Percentiles rank a stretch among this genome's conserved stretches.
These are phyloP conservation scores for Fusarium sp. DNA, from an alignment of 2,329 filamentous ascomycete species.

Conservation along the genomic window DNA sequence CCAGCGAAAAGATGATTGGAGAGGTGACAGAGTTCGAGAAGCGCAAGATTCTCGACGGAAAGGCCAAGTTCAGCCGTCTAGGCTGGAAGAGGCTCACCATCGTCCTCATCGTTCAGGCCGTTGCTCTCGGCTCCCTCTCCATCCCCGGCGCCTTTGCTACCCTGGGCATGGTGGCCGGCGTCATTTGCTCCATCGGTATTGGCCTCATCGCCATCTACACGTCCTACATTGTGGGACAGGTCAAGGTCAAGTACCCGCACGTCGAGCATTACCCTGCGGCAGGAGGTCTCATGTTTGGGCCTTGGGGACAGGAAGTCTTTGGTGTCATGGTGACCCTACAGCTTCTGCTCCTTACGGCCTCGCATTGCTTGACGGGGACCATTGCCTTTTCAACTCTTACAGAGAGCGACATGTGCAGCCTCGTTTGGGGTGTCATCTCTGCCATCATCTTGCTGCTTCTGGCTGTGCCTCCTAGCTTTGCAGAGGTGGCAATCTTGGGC, in stretches of 20 bases:
- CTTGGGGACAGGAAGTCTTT: conserved; percentile 67
- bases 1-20: conserved; percentile 41
- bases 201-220: conserved; percentile 57
- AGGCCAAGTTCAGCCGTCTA: conserved; percentile 40
- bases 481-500: conserved; percentile 43
- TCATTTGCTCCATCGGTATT: conserved; percentile 51
- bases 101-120: conserved; percentile 41
- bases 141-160: conserved; percentile 42
- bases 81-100: conserved; percentile 45
- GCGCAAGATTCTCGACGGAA: conserved; percentile 40
- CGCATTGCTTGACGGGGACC: conserved; percentile 75
- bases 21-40: conserved; percentile 43
- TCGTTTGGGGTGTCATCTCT: conserved; percentile 55
- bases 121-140: conserved; percentile 42
- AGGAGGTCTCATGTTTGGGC: conserved; percentile 69
- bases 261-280: conserved; percentile 74
- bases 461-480: conserved; percentile 57
- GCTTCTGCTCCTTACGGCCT: conserved; percentile 73
- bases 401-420: conserved; percentile 58
- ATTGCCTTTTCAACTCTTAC: conserved; percentile 74
- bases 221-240: conserved; percentile 55
- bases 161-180: conserved; percentile 49
- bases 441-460: conserved; percentile 55
- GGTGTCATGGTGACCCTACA: conserved; percentile 69
- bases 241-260: conserved; percentile 60